Conservation (phyloP, 2,329 filamentous ascomycete species). For the Juglanconis juglandina region DNA sequence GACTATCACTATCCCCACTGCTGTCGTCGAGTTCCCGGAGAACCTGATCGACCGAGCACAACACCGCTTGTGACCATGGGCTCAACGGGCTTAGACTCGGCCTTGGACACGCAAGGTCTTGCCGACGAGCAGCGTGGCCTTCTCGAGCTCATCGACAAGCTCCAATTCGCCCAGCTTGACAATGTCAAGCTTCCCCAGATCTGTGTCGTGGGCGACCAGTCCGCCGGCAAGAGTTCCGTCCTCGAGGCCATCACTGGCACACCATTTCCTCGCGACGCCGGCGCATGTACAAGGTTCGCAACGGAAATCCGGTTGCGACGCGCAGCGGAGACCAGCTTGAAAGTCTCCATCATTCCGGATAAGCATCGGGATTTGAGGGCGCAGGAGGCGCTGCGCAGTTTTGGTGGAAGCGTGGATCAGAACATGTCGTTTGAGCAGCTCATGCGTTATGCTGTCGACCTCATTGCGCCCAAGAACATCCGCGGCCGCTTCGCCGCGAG, state of each 20-base stretch:
- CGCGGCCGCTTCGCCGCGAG: slow-evolving; percentile 49
- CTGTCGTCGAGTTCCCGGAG: not conserved
- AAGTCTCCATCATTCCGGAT: slow-evolving; percentile 54
- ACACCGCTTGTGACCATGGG: not conserved
- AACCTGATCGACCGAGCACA: not conserved
- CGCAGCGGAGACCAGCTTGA: slow-evolving; percentile 41
- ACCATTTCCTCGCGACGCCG: slow-evolving; percentile 57
- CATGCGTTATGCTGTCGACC: slow-evolving; percentile 48
- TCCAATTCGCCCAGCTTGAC: slow-evolving; percentile 32
- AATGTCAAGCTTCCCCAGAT: slow-evolving; percentile 54
- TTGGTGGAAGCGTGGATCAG: slow-evolving; percentile 43
- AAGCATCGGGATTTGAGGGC: slow-evolving; percentile 44
- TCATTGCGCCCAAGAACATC: slow-evolving; percentile 48
- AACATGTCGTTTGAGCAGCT: slow-evolving; percentile 47
- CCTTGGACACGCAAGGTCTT: slow-evolving; percentile 46
- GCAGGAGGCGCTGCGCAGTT: slow-evolving; percentile 44
- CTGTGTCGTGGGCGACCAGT: slow-evolving; percentile 63
- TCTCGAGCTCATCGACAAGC: slow-evolving; percentile 50
- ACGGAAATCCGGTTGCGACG: slow-evolving; percentile 57
- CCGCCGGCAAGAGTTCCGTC: slow-evolving; percentile 61
- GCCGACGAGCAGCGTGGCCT: slow-evolving; percentile 54
- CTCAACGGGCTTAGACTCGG: slow-evolving; percentile 36
- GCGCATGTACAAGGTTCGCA: slow-evolving; percentile 59
- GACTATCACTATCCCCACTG: not conserved
- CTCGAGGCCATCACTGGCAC: slow-evolving; percentile 62